These are phyloP conservation scores for Chamaecrista fasciculata DNA, from an alignment of 306 rosid genomes.

Conservation along the genomic window DNA sequence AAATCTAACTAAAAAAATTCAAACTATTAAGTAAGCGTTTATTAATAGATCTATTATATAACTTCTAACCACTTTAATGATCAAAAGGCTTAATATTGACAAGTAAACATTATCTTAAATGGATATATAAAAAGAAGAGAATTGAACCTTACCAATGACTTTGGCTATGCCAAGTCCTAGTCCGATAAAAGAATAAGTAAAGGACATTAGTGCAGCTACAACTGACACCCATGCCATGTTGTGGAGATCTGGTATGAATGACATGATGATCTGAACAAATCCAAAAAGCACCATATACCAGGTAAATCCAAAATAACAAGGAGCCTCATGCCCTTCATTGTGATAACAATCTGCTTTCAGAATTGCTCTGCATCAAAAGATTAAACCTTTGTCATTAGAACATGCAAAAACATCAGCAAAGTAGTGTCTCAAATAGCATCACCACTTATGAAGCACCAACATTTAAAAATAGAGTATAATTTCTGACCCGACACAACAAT, in stretches of 20 bases:
- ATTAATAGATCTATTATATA: no score
- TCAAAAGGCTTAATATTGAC: no score
- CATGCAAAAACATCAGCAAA: background rate
- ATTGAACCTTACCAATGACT: conserved; percentile 41
- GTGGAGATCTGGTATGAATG: conserved; percentile 89
- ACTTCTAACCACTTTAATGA: no score
- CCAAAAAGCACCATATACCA: conserved; percentile 71
- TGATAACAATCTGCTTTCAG: conserved; percentile 68
- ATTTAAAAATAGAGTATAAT: background rate
- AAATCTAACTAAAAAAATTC: no score
- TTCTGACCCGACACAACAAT: background rate
- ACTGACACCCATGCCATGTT: conserved; percentile 80
- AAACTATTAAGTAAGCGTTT: no score
- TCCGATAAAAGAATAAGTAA: conserved; percentile 73
- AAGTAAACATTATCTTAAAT: conserved; percentile 2
- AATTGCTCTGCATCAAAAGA: conserved; percentile 57
- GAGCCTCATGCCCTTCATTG: conserved; percentile 66
- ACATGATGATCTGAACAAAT: conserved; percentile 59
- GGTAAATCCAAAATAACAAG: conserved; percentile 50
- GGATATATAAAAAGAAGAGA: background rate
- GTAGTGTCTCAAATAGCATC: background rate
- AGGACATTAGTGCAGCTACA: conserved; percentile 78
- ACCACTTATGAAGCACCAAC: background rate
- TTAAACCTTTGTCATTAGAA: conserved; percentile 9
- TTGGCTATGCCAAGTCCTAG: conserved; percentile 67